These are phyloP conservation scores for Pilaira anomala DNA, from an alignment of 192 early-diverging fungal species.

Conservation along the genomic window DNA sequence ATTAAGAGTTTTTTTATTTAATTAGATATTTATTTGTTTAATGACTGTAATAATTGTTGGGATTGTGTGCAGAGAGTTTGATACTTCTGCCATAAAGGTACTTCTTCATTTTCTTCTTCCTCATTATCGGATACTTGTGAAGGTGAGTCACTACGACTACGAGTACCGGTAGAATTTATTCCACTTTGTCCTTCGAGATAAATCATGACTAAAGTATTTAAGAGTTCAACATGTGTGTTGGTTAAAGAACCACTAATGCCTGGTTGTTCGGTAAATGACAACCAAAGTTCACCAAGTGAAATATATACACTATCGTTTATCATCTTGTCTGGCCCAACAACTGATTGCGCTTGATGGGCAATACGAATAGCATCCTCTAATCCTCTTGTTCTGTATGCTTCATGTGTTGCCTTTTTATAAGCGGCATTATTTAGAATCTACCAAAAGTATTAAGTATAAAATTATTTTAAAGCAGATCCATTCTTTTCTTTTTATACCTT, in stretches of 20 bases:
- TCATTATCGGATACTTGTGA: background rate
- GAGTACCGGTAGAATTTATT: background rate
- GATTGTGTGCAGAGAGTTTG: background rate
- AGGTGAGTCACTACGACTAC: background rate
- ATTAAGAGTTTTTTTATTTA: too few relatives aligned
- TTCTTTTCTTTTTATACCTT: slow-evolving; percentile 13
- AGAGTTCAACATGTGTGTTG: slow-evolving; percentile 18
- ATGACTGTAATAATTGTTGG: background rate
- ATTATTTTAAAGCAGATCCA: background rate
- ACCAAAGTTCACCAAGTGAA: slow-evolving; percentile 23
- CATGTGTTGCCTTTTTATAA: slow-evolving; percentile 19
- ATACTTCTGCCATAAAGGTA: slow-evolving; percentile 19
- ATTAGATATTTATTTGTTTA: too few relatives aligned
- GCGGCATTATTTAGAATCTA: slow-evolving; percentile 22
- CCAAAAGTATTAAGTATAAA: background rate
- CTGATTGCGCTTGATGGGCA: slow-evolving; percentile 24
- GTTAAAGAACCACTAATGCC: slow-evolving; percentile 2
- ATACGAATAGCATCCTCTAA: slow-evolving; percentile 34
- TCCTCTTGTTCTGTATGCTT: slow-evolving; percentile 24
- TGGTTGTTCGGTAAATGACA: slow-evolving; percentile 17
- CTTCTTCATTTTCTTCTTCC: slow-evolving; percentile 3
- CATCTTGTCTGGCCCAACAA: slow-evolving; percentile 25
- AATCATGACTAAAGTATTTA: slow-evolving; percentile 33
- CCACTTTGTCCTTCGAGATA: slow-evolving; percentile 33
- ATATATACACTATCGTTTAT: slow-evolving; percentile 9